A percentile compares a stretch with the other conserved stretches of the same genome.
These are phyloP conservation scores for Calonectria naviculata DNA, from an alignment of 2,329 filamentous ascomycete genomes.

Conservation along the genomic window DNA sequence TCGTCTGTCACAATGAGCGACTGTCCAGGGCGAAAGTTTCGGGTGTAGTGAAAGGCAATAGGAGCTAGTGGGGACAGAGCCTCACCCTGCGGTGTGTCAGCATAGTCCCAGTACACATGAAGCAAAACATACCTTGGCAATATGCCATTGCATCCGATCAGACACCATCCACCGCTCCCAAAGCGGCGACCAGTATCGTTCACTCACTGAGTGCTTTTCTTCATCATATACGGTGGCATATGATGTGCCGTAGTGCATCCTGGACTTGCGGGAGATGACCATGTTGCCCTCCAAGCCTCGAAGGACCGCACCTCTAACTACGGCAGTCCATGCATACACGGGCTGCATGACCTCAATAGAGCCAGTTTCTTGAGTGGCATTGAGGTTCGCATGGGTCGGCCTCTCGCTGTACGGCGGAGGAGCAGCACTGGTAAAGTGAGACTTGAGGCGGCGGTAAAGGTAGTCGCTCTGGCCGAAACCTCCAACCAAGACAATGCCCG, in stretches of 20 bases:
- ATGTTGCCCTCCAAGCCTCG: constrained; percentile 82
- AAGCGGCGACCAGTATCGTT: constrained; percentile 82
- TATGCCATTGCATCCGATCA: constrained; percentile 88
- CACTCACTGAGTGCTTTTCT: constrained; percentile 76
- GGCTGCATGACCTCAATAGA: constrained; percentile 85
- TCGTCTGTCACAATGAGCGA: constrained; percentile 84
- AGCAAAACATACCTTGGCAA: constrained; percentile 71
- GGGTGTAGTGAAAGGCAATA: constrained; percentile 86
- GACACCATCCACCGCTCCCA: constrained; percentile 89
- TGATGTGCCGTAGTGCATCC: constrained; percentile 83
- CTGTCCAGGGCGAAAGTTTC: constrained; percentile 84
- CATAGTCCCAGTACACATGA: neutral
- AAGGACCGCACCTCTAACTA: constrained; percentile 81
- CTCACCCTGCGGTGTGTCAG: constrained; percentile 66
- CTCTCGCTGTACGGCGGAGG: constrained; percentile 75
- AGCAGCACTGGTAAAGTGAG: constrained; percentile 71
- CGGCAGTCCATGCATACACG: constrained; percentile 84
- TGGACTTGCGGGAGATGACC: constrained; percentile 78
- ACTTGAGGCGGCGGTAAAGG: constrained; percentile 76
- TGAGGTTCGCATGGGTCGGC: constrained; percentile 71
- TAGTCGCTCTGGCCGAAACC: constrained; percentile 86
- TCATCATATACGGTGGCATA: constrained; percentile 87
- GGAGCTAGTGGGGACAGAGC: constrained; percentile 79
- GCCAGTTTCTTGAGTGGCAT: constrained; percentile 58
- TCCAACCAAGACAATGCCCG: constrained; percentile 83